Conservation (phyloP, 805 yeast genomes). For the Nakazawaea populi region DNA sequence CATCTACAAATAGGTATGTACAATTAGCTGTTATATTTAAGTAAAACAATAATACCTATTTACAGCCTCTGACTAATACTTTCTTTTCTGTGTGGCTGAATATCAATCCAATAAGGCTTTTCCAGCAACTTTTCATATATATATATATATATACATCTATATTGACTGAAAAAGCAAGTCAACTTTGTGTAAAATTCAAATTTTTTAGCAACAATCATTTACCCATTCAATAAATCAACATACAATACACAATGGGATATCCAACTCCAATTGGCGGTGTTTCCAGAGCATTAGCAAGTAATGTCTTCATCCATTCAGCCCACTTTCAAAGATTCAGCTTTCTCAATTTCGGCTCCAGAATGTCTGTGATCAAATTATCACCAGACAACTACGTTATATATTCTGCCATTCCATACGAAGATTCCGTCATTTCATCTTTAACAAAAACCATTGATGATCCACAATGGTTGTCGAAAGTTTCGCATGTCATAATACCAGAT, state of each 20-base stretch:
- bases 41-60: no score
- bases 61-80: no score
- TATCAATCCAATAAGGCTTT: no score
- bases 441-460: constrained; percentile 26
- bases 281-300: constrained; percentile 26
- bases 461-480: constrained; percentile 29
- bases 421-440: constrained; percentile 35
- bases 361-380: constrained; percentile 27
- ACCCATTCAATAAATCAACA: not conserved
- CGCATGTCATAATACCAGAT: constrained; percentile 57
- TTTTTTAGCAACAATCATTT: no score
- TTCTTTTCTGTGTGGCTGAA: no score
- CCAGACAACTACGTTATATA: constrained; percentile 37
- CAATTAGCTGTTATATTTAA: no score
- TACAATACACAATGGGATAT: constrained; percentile 29
- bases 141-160: no score
- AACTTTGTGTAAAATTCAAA: no score
- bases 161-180: no score
- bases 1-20: no score
- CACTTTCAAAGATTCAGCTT: constrained; percentile 23
- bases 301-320: constrained; percentile 29
- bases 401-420: constrained; percentile 53
- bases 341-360: constrained; percentile 32
- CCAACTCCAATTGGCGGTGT: constrained; percentile 32
- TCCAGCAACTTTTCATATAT: no score